A percentile compares a stretch with the other conserved stretches of the same genome.
Conservation (phyloP, 805 yeast genomes). For the Ogataea zsoltii region DNA sequence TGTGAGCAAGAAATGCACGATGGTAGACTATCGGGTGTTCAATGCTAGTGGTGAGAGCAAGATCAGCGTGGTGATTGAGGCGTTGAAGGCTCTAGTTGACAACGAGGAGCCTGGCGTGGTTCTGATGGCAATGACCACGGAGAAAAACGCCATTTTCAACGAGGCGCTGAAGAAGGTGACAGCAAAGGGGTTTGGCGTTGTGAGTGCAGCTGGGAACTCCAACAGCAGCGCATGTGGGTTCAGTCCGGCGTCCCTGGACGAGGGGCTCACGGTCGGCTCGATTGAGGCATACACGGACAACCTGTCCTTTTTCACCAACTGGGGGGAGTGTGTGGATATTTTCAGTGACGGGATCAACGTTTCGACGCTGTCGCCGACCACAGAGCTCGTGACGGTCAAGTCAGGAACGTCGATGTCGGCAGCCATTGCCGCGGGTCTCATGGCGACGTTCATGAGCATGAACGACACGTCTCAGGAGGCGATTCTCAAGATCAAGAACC, state of each 20-base stretch:
- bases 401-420: constrained; percentile 56
- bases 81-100: constrained; percentile 29
- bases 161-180: constrained; percentile 44
- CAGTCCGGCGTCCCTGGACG: constrained; percentile 47
- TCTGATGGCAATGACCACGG: constrained; percentile 39
- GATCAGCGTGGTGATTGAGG: constrained; percentile 35
- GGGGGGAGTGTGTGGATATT: constrained; percentile 55
- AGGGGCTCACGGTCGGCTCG: constrained; percentile 44
- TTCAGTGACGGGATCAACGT: constrained; percentile 52
- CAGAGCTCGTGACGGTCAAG: constrained; percentile 32
- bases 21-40: constrained; percentile 46
- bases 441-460: constrained; percentile 44
- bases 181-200: constrained; percentile 44
- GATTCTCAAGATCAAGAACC: constrained; percentile 26
- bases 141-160: constrained; percentile 42
- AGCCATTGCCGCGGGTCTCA: constrained; percentile 46
- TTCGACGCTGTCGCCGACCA: constrained; percentile 38
- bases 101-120: constrained; percentile 37
- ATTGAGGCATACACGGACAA: constrained; percentile 36
- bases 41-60: constrained; percentile 39
- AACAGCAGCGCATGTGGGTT: constrained; percentile 43
- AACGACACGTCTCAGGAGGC: constrained; percentile 40
- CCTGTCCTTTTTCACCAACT: constrained; percentile 42
- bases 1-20: constrained; percentile 46
- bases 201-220: constrained; percentile 53